These are phyloP conservation scores for Cryptococcus sp. DNA, from an alignment of 1,284 basidiomycete species.

Conservation along the genomic window DNA sequence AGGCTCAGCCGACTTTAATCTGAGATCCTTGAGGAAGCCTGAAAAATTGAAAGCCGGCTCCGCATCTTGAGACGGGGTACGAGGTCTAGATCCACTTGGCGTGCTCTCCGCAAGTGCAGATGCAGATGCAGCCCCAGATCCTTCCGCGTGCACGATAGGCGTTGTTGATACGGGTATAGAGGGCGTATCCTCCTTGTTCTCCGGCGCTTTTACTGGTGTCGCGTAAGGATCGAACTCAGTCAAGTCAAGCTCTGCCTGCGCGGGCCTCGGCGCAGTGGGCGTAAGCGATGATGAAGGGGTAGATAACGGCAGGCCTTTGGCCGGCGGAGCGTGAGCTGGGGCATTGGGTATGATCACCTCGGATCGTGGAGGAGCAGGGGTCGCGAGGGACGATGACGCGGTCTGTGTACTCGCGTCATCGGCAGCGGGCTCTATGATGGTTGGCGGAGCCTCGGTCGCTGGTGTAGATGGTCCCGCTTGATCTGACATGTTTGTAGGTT, in stretches of 20 bases:
- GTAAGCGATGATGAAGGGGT: constrained; percentile 21
- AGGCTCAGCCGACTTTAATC: constrained; percentile 76
- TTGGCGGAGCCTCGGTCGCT: neutral
- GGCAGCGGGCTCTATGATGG: neutral
- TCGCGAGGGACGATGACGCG: neutral
- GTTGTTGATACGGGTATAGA: too few relatives aligned
- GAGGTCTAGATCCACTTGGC: neutral
- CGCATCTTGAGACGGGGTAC: too few relatives aligned
- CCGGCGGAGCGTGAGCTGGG: constrained; percentile 18
- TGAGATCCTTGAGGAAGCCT: constrained; percentile 85
- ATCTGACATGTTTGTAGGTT: neutral
- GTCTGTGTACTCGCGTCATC: neutral
- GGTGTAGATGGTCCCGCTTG: neutral
- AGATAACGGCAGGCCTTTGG: constrained; percentile 14
- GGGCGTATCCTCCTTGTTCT: neutral
- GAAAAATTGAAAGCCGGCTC: constrained; percentile 52
- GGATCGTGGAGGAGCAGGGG: constrained; percentile 8
- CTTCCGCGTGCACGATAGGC: neutral
- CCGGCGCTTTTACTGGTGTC: constrained; percentile 21
- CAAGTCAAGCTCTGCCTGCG: constrained; percentile 20
- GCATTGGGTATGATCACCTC: constrained; percentile 16
- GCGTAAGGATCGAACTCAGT: constrained; percentile 50
- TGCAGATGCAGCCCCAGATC: constrained; percentile 2
- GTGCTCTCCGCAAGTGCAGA: constrained; percentile 1
- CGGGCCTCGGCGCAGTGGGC: constrained; percentile 3